Conservation (phyloP, 306 rosid species). For the Abrus pulchellus region DNA sequence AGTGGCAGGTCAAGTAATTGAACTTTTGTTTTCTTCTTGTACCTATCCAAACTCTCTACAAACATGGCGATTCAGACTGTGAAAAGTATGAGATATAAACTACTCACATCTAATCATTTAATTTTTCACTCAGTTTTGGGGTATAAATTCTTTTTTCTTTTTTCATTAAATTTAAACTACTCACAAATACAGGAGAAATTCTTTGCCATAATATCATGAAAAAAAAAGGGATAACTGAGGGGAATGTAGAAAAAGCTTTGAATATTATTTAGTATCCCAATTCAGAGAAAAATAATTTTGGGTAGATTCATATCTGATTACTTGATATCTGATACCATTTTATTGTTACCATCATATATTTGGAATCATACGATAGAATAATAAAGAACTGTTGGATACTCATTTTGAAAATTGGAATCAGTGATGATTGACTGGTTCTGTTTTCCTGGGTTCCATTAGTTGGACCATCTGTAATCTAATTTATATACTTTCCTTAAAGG, state of each 20-base stretch:
- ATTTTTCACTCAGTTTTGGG: not conserved
- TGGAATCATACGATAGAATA: not conserved
- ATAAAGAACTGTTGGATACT: not conserved
- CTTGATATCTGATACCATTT: not conserved
- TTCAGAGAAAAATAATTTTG: not conserved
- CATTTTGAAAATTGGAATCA: not conserved
- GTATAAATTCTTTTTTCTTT: not conserved
- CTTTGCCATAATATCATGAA: not conserved
- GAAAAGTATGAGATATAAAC: slow-evolving; percentile 16
- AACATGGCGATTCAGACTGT: not conserved
- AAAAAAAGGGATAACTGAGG: not conserved
- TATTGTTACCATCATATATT: not conserved
- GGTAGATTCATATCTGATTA: not conserved
- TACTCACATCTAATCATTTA: slow-evolving; percentile 22
- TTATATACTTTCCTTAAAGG: not conserved
- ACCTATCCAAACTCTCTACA: not conserved
- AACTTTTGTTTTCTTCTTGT: slow-evolving; percentile 30
- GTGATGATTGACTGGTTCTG: not conserved
- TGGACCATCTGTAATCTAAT: not conserved
- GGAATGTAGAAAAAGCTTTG: not conserved
- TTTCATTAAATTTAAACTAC: not conserved
- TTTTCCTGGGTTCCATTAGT: not conserved
- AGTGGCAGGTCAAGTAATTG: slow-evolving; percentile 80
- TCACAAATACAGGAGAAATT: not conserved
- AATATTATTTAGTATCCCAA: not conserved